Percentiles rank a stretch among this genome's conserved stretches.
Conservation (phyloP, 805 yeast genomes). For the Kodamaea hsintzibuensis region DNA sequence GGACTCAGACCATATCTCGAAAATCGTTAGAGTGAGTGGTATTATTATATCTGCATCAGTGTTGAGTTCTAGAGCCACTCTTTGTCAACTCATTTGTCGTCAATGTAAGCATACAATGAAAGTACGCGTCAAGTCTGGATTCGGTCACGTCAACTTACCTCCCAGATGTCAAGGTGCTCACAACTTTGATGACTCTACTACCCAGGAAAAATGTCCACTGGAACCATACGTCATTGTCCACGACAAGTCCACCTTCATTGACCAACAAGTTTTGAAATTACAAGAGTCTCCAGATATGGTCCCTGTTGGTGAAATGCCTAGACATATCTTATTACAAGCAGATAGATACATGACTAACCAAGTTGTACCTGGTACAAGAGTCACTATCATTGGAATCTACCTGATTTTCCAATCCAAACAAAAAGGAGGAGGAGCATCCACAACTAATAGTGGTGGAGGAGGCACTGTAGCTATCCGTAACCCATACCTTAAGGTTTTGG, state of each 20-base stretch:
- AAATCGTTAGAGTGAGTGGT: conserved; percentile 88
- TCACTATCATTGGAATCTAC: conserved; percentile 89
- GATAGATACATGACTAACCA: conserved; percentile 88
- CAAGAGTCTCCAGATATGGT: conserved; percentile 99
- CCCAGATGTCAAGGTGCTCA: conserved; percentile 55
- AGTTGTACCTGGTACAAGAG: conserved; percentile 93
- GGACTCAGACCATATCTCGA: conserved; percentile 84
- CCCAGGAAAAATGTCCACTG: conserved; percentile 69
- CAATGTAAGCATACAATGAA: conserved; percentile 80
- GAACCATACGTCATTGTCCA: conserved; percentile 94
- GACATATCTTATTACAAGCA: conserved; percentile 83
- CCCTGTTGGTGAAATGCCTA: conserved; percentile 98
- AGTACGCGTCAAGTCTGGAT: conserved; percentile 62
- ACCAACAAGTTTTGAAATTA: conserved; percentile 89
- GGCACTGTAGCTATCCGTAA: conserved; percentile 86
- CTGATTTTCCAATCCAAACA: conserved; percentile 79
- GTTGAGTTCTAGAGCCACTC: conserved; percentile 82
- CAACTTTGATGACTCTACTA: conserved; percentile 42
- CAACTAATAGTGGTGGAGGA: conserved; percentile 18
- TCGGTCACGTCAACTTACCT: conserved; percentile 71
- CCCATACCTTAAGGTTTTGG: conserved; percentile 86
- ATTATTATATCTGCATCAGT: conserved; percentile 91
- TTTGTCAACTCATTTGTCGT: conserved; percentile 81
- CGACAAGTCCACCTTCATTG: conserved; percentile 90
- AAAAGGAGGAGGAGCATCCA: conserved; percentile 35